Conservation (phyloP, 2,329 filamentous ascomycete species). For the Lizonia empirigonia region DNA sequence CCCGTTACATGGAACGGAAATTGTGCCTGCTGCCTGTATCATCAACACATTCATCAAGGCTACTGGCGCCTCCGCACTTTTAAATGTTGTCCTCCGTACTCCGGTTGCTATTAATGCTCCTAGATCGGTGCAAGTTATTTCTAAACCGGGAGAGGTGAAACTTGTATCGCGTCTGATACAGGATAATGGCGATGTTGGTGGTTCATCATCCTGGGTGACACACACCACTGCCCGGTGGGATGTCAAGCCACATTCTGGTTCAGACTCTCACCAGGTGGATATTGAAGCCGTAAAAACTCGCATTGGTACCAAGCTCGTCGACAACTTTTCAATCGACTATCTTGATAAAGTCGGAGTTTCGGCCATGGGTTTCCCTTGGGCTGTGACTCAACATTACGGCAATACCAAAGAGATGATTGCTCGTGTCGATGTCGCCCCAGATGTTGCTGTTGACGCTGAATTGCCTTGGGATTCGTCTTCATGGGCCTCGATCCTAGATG, state of each 20-base stretch:
- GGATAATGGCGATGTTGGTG: constrained; percentile 3
- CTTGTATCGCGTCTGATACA: constrained; percentile 12
- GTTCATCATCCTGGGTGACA: constrained; percentile 11
- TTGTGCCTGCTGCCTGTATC: constrained; percentile 50
- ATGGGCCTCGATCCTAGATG: constrained; percentile 50
- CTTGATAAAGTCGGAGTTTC: constrained; percentile 49
- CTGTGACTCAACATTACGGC: constrained; percentile 47
- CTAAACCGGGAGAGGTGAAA: constrained; percentile 1
- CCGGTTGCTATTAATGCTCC: constrained; percentile 44
- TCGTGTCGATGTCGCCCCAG: constrained; percentile 43
- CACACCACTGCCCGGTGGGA: constrained; percentile 11
- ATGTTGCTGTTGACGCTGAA: constrained; percentile 1
- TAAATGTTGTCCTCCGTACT: constrained; percentile 42
- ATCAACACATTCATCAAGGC: constrained; percentile 50
- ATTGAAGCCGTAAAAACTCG: constrained; percentile 34
- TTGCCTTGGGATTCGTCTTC: constrained; percentile 39
- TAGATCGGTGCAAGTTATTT: constrained; percentile 45
- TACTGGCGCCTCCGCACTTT: constrained; percentile 31
- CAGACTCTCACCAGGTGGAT: constrained; percentile 22
- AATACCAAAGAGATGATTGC: constrained; percentile 49
- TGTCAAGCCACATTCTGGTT: not conserved
- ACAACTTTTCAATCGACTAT: constrained; percentile 48
- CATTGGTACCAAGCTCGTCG: constrained; percentile 28
- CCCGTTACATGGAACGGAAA: constrained; percentile 50
- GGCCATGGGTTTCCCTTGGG: constrained; percentile 52